Percentiles rank a stretch among this genome's conserved stretches.
Conservation (phyloP, 108 stramenopile genomes). For the Cyclotella atomus region DNA sequence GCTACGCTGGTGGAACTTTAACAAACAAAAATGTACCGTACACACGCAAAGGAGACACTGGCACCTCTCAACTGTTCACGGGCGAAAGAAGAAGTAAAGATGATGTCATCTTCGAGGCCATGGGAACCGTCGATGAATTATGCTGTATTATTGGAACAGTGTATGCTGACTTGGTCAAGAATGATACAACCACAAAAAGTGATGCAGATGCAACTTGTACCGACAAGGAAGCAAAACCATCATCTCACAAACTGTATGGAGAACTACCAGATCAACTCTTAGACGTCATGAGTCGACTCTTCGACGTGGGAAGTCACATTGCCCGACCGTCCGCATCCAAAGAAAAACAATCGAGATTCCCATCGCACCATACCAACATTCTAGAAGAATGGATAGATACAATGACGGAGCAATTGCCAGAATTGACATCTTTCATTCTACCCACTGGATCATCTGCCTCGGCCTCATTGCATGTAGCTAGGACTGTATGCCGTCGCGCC, state of each 20-base stretch:
- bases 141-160: conserved; percentile 81
- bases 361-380: conserved; percentile 53
- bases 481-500: conserved; percentile 87
- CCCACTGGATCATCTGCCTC: conserved; percentile 73
- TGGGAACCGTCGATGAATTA: conserved; percentile 89
- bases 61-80: conserved; percentile 75
- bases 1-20: conserved; percentile 53
- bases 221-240: too few relatives aligned
- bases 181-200: conserved; percentile 13
- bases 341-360: conserved; percentile 34
- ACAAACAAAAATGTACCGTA: conserved; percentile 89
- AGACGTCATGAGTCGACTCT: conserved; percentile 83
- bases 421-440: conserved; percentile 80
- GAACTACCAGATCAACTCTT: conserved; percentile 64
- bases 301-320: conserved; percentile 84
- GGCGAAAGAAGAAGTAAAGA: conserved; percentile 81
- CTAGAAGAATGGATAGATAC: conserved; percentile 86
- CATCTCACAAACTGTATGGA: conserved; percentile 41
- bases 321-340: conserved; percentile 59
- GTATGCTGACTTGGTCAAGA: conserved; percentile 56
- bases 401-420: conserved; percentile 82
- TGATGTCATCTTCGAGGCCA: conserved; percentile 75
- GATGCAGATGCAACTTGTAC: too few relatives aligned
- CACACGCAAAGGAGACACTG: conserved; percentile 74
- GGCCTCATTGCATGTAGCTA: conserved; percentile 74